Percentiles rank a stretch among this genome's conserved stretches.
These are phyloP conservation scores for Litsea cubeba DNA, from an alignment of 164 flowering plant genomes.

Conservation along the genomic window DNA sequence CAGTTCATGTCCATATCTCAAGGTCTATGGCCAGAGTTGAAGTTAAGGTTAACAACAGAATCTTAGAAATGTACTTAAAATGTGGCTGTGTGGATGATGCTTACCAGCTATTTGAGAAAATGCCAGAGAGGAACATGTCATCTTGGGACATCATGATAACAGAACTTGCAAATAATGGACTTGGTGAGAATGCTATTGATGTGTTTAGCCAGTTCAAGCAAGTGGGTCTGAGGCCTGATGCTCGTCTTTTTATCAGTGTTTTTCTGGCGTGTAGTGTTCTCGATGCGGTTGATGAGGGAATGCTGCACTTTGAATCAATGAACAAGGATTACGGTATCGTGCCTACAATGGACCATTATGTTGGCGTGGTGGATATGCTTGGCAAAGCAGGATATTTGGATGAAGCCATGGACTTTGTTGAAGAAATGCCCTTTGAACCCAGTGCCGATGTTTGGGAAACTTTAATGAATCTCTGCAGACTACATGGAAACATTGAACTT, in stretches of 20 bases:
- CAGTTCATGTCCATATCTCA: conserved; percentile 41
- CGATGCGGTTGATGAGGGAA: conserved; percentile 57
- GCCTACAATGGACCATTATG: conserved; percentile 70
- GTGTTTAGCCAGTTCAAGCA: conserved; percentile 51
- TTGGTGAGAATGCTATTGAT: conserved; percentile 70
- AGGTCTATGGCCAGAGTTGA: conserved; percentile 27
- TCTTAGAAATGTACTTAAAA: conserved; percentile 59
- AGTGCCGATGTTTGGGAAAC: conserved; percentile 60
- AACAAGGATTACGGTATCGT: conserved; percentile 54
- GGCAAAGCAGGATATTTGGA: conserved; percentile 57
- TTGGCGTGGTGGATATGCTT: conserved; percentile 58
- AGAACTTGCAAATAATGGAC: conserved; percentile 55
- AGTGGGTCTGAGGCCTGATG: conserved; percentile 63
- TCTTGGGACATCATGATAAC: conserved; percentile 77
- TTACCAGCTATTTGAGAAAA: conserved; percentile 36
- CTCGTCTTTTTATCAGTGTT: conserved; percentile 51
- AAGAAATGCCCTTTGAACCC: conserved; percentile 62
- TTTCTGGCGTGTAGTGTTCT: conserved; percentile 58
- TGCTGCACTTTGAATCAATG: conserved; percentile 57
- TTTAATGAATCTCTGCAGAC: conserved; percentile 55
- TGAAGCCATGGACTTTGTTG: conserved; percentile 69
- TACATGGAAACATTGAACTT: conserved; percentile 57
- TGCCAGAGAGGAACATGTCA: conserved; percentile 54
- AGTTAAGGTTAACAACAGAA: conserved; percentile 39
- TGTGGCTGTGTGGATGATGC: conserved; percentile 72